Percentiles rank a stretch among this genome's conserved stretches.
Conservation (phyloP, 306 rosid species). For the Oemleria cerasiformis region DNA sequence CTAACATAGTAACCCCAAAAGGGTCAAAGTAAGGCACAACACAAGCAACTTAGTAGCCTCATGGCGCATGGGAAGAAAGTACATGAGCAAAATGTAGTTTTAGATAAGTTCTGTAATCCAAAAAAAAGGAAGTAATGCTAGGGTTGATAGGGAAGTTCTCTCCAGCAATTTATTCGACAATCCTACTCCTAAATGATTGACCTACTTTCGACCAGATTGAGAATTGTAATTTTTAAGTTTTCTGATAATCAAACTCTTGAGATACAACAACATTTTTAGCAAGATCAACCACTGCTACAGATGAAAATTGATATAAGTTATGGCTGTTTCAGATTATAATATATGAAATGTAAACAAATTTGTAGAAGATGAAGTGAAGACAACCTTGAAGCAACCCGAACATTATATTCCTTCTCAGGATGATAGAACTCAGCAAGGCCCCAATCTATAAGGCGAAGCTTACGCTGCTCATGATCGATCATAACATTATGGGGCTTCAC, state of each 20-base stretch:
- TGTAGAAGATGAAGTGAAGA: background rate
- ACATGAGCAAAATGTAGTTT: no score
- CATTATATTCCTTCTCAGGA: conserved; percentile 46
- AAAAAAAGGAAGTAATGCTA: no score
- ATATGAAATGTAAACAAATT: background rate
- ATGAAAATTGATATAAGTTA: background rate
- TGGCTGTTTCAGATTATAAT: background rate
- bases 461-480: conserved; percentile 47
- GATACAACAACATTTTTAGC: background rate
- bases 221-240: background rate
- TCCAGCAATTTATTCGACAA: background rate
- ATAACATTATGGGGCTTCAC: conserved; percentile 48
- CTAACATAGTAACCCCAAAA: background rate
- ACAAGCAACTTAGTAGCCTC: no score
- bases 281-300: background rate
- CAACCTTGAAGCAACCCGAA: conserved; percentile 47
- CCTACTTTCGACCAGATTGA: no score
- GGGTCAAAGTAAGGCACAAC: no score
- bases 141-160: background rate
- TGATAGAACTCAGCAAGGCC: conserved; percentile 48
- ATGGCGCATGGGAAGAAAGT: no score
- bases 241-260: background rate
- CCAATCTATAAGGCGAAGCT: conserved; percentile 49
- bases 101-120: no score
- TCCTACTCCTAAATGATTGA: background rate